Evolutionary conservation across 768 basidiomycete species (phyloP), one percentile per base, ranked within the genome.

Genomic region (Tephrocybe sp.): DNA sequence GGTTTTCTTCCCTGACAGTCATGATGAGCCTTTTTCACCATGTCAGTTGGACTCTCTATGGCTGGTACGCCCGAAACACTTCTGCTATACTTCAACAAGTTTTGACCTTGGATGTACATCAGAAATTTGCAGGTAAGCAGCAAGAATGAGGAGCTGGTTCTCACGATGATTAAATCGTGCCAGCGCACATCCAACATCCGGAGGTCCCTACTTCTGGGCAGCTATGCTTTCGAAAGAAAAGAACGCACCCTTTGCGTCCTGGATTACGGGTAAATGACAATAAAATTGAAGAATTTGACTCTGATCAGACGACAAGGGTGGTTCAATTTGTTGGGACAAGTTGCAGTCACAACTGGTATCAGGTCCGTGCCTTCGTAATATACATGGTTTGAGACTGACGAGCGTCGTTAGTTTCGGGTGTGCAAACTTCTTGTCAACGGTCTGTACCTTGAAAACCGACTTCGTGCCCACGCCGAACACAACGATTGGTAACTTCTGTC

Each of bases 161-260:
- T n/a, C 16, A 5, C 34, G 10, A 36, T n/a, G n/a, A n/a, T n/a
- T n/a, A n/a, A n/a, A n/a, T n/a, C n/a, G n/a, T n/a, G 6, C 69
- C 52, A 85, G 83, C 53, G 82, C 84, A 2, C 84, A 82, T 67
- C 84, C 83, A 4, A 85, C 84, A 2, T 83, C 79, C 42, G 84
- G 86, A 5, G 86, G 86, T 0, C 86, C 88, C 0, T 88, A 88
- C 58, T 88, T 83, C 64, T 88, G 87, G 88, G 82, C 86, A n/a
- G 86, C 86, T 1, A 85, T 88, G 79, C 65, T 89, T 1, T 80
- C 84, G 1, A 69, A 70, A 45, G 79, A 77, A 1, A 56, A 76
- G 55, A 64, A 76, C 30, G 84, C 84, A 3, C 69, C 85, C 0
- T 71, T 88, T 24, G 82, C 84, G 2, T 85, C 86, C 0, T 91